Conservation (phyloP, 495 filamentous ascomycete genomes). For the Penicillium robsamsonii region DNA sequence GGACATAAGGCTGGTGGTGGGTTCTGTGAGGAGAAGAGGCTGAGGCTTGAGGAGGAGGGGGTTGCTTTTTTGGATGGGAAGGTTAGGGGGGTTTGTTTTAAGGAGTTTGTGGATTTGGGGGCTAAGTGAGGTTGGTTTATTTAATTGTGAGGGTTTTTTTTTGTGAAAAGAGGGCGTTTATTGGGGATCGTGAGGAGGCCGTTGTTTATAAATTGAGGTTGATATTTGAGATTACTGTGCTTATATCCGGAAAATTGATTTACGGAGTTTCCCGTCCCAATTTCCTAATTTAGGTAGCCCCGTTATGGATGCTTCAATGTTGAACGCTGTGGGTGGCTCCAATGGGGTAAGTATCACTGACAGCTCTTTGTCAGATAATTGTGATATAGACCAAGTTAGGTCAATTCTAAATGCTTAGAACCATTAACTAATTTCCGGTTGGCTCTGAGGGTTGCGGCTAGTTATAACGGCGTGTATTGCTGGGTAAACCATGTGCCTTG, state of each 20-base stretch:
- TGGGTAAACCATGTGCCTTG: too few species aligned
- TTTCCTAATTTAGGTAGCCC: too few species aligned
- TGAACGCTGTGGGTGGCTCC: background rate
- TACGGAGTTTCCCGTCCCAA: too few species aligned
- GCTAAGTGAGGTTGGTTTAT: conserved; percentile 1
- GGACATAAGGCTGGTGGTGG: conserved; percentile 21
- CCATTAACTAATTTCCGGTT: too few species aligned
- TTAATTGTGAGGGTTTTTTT: too few species aligned
- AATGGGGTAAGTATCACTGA: background rate
- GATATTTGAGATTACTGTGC: too few species aligned
- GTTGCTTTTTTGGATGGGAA: conserved; percentile 34
- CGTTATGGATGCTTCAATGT: too few species aligned
- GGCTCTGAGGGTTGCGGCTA: too few species aligned
- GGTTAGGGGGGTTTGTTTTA: conserved; percentile 30
- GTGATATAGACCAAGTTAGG: background rate
- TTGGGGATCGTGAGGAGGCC: too few species aligned
- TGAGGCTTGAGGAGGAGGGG: conserved; percentile 30
- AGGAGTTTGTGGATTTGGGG: conserved; percentile 30
- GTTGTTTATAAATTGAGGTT: background rate
- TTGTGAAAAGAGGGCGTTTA: background rate
- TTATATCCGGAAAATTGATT: background rate
- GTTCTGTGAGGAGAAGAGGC: conserved; percentile 32
- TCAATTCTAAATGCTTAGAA: background rate
- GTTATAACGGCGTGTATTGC: too few species aligned
- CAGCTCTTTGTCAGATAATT: background rate